A percentile compares a stretch with the other conserved stretches of the same genome.
These are phyloP conservation scores for Hypoxylon sp. DNA, from an alignment of 2,329 filamentous ascomycete genomes.

Conservation along the genomic window DNA sequence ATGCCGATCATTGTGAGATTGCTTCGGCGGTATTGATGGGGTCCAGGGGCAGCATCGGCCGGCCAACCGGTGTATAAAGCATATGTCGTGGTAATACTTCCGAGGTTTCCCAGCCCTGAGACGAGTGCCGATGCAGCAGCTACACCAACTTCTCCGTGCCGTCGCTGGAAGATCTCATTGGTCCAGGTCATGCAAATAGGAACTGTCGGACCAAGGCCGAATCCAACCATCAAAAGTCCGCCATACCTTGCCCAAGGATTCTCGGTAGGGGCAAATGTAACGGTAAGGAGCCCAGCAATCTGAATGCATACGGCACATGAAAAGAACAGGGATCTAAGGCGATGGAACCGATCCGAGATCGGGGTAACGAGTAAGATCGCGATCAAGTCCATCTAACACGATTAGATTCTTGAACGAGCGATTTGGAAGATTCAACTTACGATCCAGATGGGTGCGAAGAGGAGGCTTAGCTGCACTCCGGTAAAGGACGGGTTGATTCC, in stretches of 20 bases:
- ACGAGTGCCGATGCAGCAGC: conserved; percentile 86
- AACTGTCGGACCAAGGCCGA: conserved; percentile 88
- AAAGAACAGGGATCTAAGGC: conserved; percentile 82
- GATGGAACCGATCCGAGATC: conserved; percentile 86
- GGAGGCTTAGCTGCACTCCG: conserved; percentile 77
- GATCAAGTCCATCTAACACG: conserved; percentile 77
- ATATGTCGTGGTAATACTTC: conserved; percentile 87
- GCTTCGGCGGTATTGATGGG: conserved; percentile 78
- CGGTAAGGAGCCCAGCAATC: conserved; percentile 80
- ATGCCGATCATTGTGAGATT: conserved; percentile 92
- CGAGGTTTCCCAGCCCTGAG: conserved; percentile 85
- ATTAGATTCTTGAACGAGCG: conserved; percentile 11
- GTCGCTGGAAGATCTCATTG: conserved; percentile 85
- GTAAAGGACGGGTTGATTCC: conserved; percentile 78
- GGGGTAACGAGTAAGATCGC: conserved; percentile 87
- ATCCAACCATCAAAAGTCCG: conserved; percentile 88
- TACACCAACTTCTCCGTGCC: conserved; percentile 90
- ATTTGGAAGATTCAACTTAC: conserved; percentile 56
- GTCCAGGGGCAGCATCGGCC: conserved; percentile 72
- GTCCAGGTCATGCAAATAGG: conserved; percentile 96
- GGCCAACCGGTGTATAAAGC: conserved; percentile 89
- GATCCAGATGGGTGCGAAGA: conserved; percentile 93
- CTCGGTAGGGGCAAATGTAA: conserved; percentile 72
- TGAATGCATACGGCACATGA: conserved; percentile 77
- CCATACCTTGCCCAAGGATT: conserved; percentile 86